phyloP scores from a whole-genome alignment of 1,284 basidiomycete genomes.

The Mrakiaceae sp. region DNA sequence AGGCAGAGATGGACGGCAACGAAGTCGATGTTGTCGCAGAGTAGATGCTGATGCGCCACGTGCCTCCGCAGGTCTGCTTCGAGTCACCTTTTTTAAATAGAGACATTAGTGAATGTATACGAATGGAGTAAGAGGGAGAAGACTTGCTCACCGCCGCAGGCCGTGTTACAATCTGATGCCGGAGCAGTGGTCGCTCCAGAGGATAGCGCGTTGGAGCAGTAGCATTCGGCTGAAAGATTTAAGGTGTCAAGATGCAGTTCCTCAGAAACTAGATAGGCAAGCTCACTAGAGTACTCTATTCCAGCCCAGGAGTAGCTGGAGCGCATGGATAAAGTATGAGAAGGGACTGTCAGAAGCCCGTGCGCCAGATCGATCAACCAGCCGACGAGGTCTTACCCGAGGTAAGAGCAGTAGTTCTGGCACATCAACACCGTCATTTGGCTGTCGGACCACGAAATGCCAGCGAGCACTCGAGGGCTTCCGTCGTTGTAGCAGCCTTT shows the following conservation, averaged over 20 bases:
- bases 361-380: too few species aligned
- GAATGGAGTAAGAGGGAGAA: slow-evolving; percentile 15
- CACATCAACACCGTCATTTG: too few species aligned
- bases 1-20: slow-evolving; percentile 11
- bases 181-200: slow-evolving; percentile 23
- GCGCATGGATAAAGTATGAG: not conserved
- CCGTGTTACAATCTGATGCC: slow-evolving; percentile 22
- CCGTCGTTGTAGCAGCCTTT: too few species aligned
- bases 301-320: not conserved
- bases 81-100: too few species aligned
- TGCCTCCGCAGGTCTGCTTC: too few species aligned
- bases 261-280: not conserved
- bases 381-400: too few species aligned
- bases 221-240: slow-evolving; percentile 23
- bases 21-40: slow-evolving; percentile 11
- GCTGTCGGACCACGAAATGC: too few species aligned
- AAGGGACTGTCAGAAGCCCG: too few species aligned
- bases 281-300: not conserved
- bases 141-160: slow-evolving; percentile 26
- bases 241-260: not conserved
- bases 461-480: too few species aligned
- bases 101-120: too few species aligned
- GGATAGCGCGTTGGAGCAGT: slow-evolving; percentile 26
- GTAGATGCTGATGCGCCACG: not conserved
- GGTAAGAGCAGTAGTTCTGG: too few species aligned